phyloP scores from a whole-genome alignment of 768 basidiomycete genomes.

The Ramaria sp. region DNA sequence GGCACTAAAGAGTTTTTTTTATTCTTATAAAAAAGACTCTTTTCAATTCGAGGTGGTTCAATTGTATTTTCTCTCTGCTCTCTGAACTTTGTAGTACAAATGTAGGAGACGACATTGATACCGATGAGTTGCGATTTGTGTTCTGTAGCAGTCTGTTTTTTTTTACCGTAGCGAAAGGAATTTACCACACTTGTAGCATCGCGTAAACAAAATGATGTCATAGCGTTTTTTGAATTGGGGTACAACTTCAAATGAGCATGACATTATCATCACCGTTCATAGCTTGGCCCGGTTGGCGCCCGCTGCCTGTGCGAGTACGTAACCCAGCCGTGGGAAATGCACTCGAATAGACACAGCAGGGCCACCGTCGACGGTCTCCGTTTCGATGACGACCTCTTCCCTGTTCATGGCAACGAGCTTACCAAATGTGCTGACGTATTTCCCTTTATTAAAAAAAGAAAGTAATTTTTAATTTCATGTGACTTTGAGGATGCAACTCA shows the following conservation, averaged over 20 bases:
- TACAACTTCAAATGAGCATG: neutral
- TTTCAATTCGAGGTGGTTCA: too few species aligned
- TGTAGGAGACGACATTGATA: too few species aligned
- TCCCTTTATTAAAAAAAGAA: neutral
- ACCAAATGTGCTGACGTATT: constrained; percentile 28
- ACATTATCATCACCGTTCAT: neutral
- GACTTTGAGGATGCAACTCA: constrained; percentile 12
- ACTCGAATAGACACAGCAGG: constrained; percentile 22
- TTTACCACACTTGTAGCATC: too few species aligned
- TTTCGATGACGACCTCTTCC: constrained; percentile 40
- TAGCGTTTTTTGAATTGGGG: too few species aligned
- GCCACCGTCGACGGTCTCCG: constrained; percentile 24
- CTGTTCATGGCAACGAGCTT: constrained; percentile 37
- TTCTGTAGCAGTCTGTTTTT: too few species aligned
- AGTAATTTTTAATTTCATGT: neutral
- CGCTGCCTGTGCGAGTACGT: neutral
- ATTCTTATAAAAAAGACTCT: too few species aligned
- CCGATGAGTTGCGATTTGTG: too few species aligned
- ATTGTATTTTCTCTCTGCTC: too few species aligned
- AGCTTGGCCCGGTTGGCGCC: neutral
- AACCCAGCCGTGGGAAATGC: constrained; percentile 39
- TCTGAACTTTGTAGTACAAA: too few species aligned
- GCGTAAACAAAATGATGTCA: too few species aligned
- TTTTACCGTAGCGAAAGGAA: too few species aligned
- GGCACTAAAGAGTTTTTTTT: too few species aligned